Evolutionary conservation across 345 rosid species (phyloP), one percentile per base, ranked within the genome.

Genomic region (Linum lewisii): DNA sequence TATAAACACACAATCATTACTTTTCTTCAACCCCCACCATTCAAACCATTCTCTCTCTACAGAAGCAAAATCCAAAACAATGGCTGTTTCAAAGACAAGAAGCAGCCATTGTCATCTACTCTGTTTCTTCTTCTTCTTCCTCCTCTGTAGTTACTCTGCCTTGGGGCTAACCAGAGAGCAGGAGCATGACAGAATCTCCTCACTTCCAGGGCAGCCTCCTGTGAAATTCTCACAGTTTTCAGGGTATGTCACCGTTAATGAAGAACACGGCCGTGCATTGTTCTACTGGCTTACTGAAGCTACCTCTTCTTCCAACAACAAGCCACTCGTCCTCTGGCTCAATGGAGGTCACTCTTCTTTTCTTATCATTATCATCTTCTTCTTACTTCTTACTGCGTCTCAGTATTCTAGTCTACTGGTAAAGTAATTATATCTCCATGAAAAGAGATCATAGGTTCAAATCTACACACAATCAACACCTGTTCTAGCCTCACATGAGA

Each of bases 261-360:
- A 80, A 51, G 42, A 66, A 23, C 79, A 84, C 24, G 98, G 93
- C 34, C 77, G 98, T 16, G 86, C 95, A 50, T 82, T 92, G 62
- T 92, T 92, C 64, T 92, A 92, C 72, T 92, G 95, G 95, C 47
- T 92, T 8, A 92, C 85, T 7, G 95, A 92, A 67, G 83, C 96
- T 52, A 51, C 81, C 7, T 6, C 77, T 18, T 26, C 66, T 62
- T 88, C 95, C 2, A 62, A 65, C 57, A 66, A 71, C 29, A 92
- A 88, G 64, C 96, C 98, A 53, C 96, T 92, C 29, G 72, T 88
- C 73, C 93, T 92, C 45, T 92, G 96, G 98, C 96, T 92, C 78
- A 92, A 88, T 72, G 96, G 96, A 84, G 98, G 98, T 88, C 3
- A 42, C 5, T 25, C 24, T 16, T 42, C 52, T 3, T 26, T 10